Conservation (phyloP, 1,284 basidiomycete species). For the Prillingera fragicola region DNA sequence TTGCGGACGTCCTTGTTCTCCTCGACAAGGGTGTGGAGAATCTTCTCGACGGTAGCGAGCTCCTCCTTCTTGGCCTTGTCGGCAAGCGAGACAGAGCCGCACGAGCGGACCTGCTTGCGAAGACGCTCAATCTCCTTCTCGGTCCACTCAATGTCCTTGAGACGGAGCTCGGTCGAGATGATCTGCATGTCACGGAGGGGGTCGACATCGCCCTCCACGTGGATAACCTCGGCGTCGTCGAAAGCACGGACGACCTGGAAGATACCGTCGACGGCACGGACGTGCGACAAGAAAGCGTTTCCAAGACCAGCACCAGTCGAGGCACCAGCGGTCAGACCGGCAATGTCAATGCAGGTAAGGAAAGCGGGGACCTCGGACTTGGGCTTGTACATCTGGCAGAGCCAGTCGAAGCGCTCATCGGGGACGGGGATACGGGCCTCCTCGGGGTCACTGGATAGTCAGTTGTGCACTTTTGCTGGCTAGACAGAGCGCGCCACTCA, state of each 20-base stretch:
- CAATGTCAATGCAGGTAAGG: conserved; percentile 98
- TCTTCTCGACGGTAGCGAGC: conserved; percentile 79
- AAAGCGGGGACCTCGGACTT: conserved; percentile 83
- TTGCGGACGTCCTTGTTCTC: conserved; percentile 92
- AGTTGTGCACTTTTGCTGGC: background rate
- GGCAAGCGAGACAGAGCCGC: conserved; percentile 75
- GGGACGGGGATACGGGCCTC: conserved; percentile 94
- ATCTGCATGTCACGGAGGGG: conserved; percentile 97
- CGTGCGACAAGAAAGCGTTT: conserved; percentile 96
- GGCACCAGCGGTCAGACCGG: conserved; percentile 92
- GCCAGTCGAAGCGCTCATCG: conserved; percentile 90
- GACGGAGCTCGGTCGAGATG: conserved; percentile 83
- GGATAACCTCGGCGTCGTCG: conserved; percentile 97
- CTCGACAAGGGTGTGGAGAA: conserved; percentile 70
- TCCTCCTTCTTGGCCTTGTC: conserved; percentile 98
- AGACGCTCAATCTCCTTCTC: conserved; percentile 81
- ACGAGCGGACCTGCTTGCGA: conserved; percentile 57
- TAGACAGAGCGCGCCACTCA: conserved; percentile 16
- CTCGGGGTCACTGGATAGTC: conserved; percentile 58
- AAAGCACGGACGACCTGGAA: conserved; percentile 98
- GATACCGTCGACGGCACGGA: conserved; percentile 97
- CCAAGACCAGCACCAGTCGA: conserved; percentile 97
- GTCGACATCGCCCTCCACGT: conserved; percentile 97
- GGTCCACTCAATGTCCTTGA: conserved; percentile 99
- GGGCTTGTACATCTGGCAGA: conserved; percentile 87